Evolutionary conservation across 2,329 filamentous ascomycete genomes (phyloP).

Genomic region (Mycogone perniciosa): DNA sequence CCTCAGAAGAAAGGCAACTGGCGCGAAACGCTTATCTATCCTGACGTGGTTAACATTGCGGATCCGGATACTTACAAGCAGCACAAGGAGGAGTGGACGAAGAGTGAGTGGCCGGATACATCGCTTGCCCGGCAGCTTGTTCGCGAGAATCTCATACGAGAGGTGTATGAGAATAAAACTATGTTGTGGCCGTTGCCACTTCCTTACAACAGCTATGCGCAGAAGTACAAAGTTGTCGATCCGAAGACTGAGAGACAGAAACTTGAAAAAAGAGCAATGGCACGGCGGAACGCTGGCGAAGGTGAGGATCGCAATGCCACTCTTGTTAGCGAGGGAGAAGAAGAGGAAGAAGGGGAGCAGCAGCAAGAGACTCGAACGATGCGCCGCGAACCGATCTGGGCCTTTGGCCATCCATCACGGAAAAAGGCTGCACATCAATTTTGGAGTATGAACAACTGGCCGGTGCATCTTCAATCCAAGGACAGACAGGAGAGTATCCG

Average conservation of each 20-base stretch:
- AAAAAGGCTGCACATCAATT: conserved; percentile 23
- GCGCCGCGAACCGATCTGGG: conserved; percentile 26
- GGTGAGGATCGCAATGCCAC: background rate
- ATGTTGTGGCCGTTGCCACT: conserved; percentile 35
- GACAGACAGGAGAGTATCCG: conserved; percentile 24
- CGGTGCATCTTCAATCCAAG: conserved; percentile 32
- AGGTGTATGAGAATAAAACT: conserved; percentile 36
- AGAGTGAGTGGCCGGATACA: background rate
- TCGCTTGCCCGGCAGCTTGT: conserved; percentile 20
- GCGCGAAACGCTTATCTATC: conserved; percentile 17
- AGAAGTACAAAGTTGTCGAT: conserved; percentile 2
- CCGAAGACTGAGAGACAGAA: background rate
- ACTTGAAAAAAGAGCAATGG: background rate
- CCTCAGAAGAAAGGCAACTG: background rate
- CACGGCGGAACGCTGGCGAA: no score
- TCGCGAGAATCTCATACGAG: conserved; percentile 35
- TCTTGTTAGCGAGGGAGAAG: conserved; percentile 1
- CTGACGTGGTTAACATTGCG: conserved; percentile 27
- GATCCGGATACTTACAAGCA: conserved; percentile 21
- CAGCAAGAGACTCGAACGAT: conserved; percentile 8
- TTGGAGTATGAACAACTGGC: conserved; percentile 45
- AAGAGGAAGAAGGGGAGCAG: conserved; percentile 6
- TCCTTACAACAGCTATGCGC: conserved; percentile 4
- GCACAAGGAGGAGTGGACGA: background rate
- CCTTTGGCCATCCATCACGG: conserved; percentile 23